A percentile compares a stretch with the other conserved stretches of the same genome.
These are phyloP conservation scores for Onygena corvina DNA, from an alignment of 2,329 filamentous ascomycete genomes.

Conservation along the genomic window DNA sequence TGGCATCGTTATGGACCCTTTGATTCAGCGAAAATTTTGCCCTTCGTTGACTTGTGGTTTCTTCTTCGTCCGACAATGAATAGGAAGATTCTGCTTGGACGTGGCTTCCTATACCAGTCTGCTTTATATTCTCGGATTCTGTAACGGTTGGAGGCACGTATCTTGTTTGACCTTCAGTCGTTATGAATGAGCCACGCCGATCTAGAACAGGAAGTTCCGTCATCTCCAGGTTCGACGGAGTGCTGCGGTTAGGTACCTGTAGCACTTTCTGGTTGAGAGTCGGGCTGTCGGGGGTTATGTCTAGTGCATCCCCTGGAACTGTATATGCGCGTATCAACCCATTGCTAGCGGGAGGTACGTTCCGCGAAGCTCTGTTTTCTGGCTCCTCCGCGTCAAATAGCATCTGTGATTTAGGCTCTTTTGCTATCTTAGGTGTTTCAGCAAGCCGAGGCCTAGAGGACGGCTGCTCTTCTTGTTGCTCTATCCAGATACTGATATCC, in stretches of 20 bases:
- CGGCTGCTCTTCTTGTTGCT: neutral
- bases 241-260: neutral
- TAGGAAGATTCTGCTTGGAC: too few relatives aligned
- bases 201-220: slow-evolving; percentile 8
- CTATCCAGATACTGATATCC: slow-evolving; percentile 17
- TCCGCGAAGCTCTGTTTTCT: neutral
- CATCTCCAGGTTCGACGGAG: neutral
- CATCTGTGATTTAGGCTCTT: slow-evolving; percentile 26
- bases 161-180: slow-evolving; percentile 1
- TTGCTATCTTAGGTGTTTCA: slow-evolving; percentile 4
- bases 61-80: too few relatives aligned
- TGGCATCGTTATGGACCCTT: too few relatives aligned
- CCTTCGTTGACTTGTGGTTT: too few relatives aligned
- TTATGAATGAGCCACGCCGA: slow-evolving; percentile 8
- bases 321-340: neutral
- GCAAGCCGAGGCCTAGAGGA: neutral
- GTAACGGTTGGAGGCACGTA: neutral
- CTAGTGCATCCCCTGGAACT: neutral
- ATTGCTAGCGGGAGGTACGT: neutral
- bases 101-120: neutral
- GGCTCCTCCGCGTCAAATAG: slow-evolving; percentile 21
- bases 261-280: too few relatives aligned
- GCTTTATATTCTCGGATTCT: neutral
- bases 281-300: neutral
- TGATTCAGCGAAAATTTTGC: too few relatives aligned